phyloP scores from a whole-genome alignment of 768 basidiomycete species.

The Cytidiella melzeri region DNA sequence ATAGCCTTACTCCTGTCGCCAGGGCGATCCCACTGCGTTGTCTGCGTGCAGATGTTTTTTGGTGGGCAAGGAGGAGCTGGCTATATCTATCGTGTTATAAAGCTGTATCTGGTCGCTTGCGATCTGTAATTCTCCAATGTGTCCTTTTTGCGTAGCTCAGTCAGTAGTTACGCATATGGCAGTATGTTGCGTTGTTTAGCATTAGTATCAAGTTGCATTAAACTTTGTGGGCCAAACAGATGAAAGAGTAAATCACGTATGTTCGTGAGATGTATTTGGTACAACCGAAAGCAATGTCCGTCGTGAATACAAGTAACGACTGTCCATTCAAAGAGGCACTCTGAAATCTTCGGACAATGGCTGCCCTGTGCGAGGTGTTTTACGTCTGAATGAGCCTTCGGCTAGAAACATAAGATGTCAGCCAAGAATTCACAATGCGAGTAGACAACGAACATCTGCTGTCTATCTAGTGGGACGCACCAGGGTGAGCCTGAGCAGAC shows the following conservation, averaged over 20 bases:
- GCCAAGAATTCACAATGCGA: slow-evolving; percentile 7
- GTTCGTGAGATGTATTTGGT: too few species aligned
- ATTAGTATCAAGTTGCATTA: too few species aligned
- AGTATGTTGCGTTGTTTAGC: neutral
- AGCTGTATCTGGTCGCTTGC: slow-evolving; percentile 1
- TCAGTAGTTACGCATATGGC: neutral
- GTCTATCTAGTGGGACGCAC: slow-evolving; percentile 28
- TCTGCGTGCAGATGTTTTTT: slow-evolving; percentile 1
- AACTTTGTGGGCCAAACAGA: too few species aligned
- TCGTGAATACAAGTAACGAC: neutral
- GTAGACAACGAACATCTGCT: slow-evolving; percentile 21
- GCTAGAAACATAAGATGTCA: slow-evolving; percentile 21
- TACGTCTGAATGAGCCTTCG: slow-evolving; percentile 38
- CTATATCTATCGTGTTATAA: neutral
- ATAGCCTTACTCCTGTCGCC: slow-evolving; percentile 5
- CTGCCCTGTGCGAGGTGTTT: slow-evolving; percentile 32
- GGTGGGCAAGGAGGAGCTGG: slow-evolving; percentile 2
- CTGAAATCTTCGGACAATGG: slow-evolving; percentile 17
- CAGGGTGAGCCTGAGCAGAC: slow-evolving; percentile 39
- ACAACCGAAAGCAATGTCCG: slow-evolving; percentile 6
- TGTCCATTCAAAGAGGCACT: slow-evolving; percentile 10
- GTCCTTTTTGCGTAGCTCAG: neutral
- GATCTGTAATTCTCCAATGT: neutral
- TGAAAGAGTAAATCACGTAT: too few species aligned
- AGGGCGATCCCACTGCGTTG: neutral